Percentiles rank a stretch among this genome's conserved stretches.
Conservation (phyloP, 2,329 filamentous ascomycete genomes). For the Penicillium sp. region DNA sequence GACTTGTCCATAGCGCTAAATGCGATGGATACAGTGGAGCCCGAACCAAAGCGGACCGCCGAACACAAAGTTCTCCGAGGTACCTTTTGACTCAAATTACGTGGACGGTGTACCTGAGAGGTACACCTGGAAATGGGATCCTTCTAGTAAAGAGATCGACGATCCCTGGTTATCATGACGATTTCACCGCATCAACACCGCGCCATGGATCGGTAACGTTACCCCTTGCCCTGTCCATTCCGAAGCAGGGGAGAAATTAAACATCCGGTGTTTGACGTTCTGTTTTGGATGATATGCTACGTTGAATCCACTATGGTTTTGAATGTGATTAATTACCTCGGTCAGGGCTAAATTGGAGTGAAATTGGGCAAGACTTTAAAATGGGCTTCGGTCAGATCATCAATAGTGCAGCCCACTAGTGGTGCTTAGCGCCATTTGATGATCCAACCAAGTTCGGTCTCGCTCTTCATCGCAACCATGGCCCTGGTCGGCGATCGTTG, state of each 20-base stretch:
- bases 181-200: not conserved
- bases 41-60: not conserved
- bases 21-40: not conserved
- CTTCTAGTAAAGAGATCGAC: not conserved
- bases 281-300: not conserved
- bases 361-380: not conserved
- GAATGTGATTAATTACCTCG: not conserved
- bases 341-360: slow-evolving; percentile 1
- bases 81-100: not conserved
- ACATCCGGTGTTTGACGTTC: not conserved
- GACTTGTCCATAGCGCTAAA: not conserved
- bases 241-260: not conserved
- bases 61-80: slow-evolving; percentile 10
- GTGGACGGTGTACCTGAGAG: slow-evolving; percentile 4
- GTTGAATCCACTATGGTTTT: not conserved
- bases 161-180: slow-evolving; percentile 7
- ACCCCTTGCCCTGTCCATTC: not conserved
- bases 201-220: not conserved
- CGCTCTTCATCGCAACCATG: slow-evolving; percentile 10
- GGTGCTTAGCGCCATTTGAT: slow-evolving; percentile 8
- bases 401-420: slow-evolving; percentile 22
- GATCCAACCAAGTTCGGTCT: slow-evolving; percentile 15
- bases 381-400: slow-evolving; percentile 1
- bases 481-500: slow-evolving; percentile 3
- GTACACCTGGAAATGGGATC: slow-evolving; percentile 1